Percentiles rank a stretch among this genome's conserved stretches.
Evolutionary conservation across 257 asterid genomes (phyloP).

Genomic region (Solanum sejunctum): DNA sequence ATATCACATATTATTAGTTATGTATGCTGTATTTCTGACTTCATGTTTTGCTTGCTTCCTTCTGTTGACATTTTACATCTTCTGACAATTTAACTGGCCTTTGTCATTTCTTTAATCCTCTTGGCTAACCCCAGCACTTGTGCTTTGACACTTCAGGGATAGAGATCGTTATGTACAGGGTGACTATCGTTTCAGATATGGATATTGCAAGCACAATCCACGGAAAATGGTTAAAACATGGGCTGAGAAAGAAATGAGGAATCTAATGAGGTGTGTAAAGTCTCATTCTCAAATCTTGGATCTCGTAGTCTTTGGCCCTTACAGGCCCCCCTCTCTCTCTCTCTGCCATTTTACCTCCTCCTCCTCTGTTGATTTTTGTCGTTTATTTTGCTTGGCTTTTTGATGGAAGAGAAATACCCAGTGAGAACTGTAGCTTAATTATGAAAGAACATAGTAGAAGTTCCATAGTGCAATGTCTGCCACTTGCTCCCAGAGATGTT

Average conservation of each 20-base stretch:
- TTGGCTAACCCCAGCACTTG: neutral
- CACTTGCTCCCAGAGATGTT: neutral
- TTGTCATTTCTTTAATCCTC: neutral
- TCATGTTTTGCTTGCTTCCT: neutral
- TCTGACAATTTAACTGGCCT: neutral
- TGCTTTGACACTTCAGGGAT: slow-evolving; percentile 47
- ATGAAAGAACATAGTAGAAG: neutral
- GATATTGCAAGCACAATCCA: slow-evolving; percentile 94
- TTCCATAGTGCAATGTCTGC: neutral
- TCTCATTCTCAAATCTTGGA: neutral
- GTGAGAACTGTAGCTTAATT: neutral
- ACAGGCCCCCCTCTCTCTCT: neutral
- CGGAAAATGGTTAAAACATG: slow-evolving; percentile 95
- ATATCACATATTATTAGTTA: neutral
- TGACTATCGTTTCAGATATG: slow-evolving; percentile 80
- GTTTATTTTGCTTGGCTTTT: neutral
- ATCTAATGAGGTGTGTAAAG: slow-evolving; percentile 67
- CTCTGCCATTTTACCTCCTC: neutral
- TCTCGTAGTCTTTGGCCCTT: neutral
- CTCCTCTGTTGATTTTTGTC: neutral
- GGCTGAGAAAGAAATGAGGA: slow-evolving; percentile 99
- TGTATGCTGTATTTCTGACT: neutral
- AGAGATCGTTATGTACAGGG: slow-evolving; percentile 97
- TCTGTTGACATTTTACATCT: neutral
- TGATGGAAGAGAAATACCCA: neutral